Evolutionary conservation across 805 yeast genomes (phyloP).

Genomic region (Wickerhamiella australiensis): DNA sequence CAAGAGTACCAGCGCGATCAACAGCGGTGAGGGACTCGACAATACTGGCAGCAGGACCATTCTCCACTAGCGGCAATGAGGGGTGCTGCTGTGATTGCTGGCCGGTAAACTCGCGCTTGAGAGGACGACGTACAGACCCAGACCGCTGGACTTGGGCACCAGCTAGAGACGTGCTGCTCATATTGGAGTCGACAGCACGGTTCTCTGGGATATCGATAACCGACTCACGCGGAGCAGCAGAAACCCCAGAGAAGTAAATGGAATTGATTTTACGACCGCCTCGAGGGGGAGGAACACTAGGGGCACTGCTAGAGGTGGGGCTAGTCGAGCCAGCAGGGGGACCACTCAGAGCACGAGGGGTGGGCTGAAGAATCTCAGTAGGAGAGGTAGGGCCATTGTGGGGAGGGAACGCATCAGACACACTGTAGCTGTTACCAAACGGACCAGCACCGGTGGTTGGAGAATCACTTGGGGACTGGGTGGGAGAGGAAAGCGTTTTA

Average conservation of each 20-base stretch:
- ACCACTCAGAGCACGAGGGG: background rate
- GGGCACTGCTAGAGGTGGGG: conserved; percentile 4
- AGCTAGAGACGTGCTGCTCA: conserved; percentile 15
- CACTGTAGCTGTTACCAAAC: background rate
- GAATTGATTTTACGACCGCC: conserved; percentile 7
- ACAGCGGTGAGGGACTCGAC: conserved; percentile 77
- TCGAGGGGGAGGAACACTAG: conserved; percentile 8
- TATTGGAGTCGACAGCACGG: background rate
- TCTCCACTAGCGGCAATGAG: conserved; percentile 20
- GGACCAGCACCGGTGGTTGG: background rate
- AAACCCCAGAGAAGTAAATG: background rate
- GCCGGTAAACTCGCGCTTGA: conserved; percentile 13
- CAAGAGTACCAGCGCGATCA: conserved; percentile 53
- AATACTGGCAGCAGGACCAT: conserved; percentile 53
- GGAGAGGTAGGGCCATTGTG: background rate
- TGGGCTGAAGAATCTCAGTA: conserved; percentile 1
- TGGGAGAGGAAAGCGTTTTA: background rate
- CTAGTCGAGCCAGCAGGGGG: background rate
- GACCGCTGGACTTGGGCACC: conserved; percentile 19
- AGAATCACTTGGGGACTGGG: background rate
- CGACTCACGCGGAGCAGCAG: conserved; percentile 6
- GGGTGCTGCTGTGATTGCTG: conserved; percentile 22
- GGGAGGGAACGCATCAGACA: background rate
- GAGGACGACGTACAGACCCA: conserved; percentile 14
- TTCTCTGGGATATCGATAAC: conserved; percentile 3